These are phyloP conservation scores for Ramichloridium luteum DNA, from an alignment of 2,329 filamentous ascomycete species.

Conservation along the genomic window DNA sequence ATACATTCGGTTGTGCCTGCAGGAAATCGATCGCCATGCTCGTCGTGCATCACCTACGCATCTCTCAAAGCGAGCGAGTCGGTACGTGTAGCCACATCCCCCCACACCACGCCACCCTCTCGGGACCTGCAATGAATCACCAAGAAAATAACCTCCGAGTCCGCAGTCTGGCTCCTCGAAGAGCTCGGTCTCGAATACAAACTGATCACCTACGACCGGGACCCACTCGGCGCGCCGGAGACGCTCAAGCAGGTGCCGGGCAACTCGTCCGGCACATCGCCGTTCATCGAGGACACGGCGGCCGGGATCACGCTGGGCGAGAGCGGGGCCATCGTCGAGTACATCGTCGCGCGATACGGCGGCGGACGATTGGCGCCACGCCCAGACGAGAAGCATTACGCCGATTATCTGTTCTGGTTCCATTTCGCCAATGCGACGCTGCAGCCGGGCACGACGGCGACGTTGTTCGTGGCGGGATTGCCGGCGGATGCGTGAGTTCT, in stretches of 20 bases:
- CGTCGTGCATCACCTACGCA: no score
- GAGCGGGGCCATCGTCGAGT: conserved; percentile 47
- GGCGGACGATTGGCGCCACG: conserved; percentile 37
- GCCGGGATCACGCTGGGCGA: conserved; percentile 41
- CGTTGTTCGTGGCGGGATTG: conserved; percentile 15
- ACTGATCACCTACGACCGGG: conserved; percentile 34
- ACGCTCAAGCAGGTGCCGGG: conserved; percentile 10
- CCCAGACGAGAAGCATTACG: conserved; percentile 37
- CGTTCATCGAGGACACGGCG: conserved; percentile 46
- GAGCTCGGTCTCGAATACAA: conserved; percentile 47
- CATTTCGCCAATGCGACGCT: conserved; percentile 23
- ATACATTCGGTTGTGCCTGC: no score
- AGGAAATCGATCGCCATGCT: no score
- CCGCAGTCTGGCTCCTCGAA: conserved; percentile 51
- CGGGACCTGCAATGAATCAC: conserved; percentile 41
- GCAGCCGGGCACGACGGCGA: conserved; percentile 22
- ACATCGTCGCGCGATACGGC: conserved; percentile 44
- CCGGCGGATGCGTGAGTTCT: no score
- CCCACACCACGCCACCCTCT: no score
- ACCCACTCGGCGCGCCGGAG: conserved; percentile 24
- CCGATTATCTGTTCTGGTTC: conserved; percentile 52
- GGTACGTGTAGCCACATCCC: no score
- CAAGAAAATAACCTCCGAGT: no score
- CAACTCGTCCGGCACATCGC: conserved; percentile 19
- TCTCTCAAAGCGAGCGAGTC: no score